A percentile compares a stretch with the other conserved stretches of the same genome.
These are phyloP conservation scores for Serendipita sp. DNA, from an alignment of 1,284 basidiomycete species.

Conservation along the genomic window DNA sequence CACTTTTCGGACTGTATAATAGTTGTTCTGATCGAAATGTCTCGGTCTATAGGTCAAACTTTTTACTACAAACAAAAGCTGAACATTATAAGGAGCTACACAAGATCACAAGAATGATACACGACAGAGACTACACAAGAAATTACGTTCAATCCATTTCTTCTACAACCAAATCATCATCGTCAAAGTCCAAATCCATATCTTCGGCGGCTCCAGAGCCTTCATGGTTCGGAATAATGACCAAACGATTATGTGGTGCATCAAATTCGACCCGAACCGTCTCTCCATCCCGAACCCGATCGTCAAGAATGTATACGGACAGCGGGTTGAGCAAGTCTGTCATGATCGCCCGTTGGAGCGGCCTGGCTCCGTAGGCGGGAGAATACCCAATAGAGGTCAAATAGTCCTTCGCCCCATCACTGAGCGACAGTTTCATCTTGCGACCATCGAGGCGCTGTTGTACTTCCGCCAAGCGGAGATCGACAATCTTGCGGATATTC, in stretches of 20 bases:
- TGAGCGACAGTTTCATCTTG: conserved; percentile 69
- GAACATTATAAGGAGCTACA: no score
- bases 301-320: conserved; percentile 75
- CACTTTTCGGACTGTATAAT: no score
- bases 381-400: conserved; percentile 79
- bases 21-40: neutral
- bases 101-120: neutral
- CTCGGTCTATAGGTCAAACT: neutral
- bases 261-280: conserved; percentile 68
- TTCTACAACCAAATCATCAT: conserved; percentile 53
- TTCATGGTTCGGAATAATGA: conserved; percentile 78
- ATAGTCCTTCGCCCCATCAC: conserved; percentile 68
- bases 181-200: conserved; percentile 37
- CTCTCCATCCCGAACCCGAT: conserved; percentile 73
- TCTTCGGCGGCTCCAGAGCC: conserved; percentile 28
- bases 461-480: conserved; percentile 48
- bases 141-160: conserved; percentile 49
- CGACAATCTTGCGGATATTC: conserved; percentile 72
- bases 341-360: conserved; percentile 85
- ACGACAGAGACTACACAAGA: neutral
- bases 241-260: conserved; percentile 65
- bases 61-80: neutral
- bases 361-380: conserved; percentile 76
- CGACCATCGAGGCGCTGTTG: conserved; percentile 64
- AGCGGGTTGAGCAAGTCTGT: conserved; percentile 87